Base-by-base conservation (phyloP, 495 filamentous ascomycete genomes). In the Articulospora tetracladia region DNA sequence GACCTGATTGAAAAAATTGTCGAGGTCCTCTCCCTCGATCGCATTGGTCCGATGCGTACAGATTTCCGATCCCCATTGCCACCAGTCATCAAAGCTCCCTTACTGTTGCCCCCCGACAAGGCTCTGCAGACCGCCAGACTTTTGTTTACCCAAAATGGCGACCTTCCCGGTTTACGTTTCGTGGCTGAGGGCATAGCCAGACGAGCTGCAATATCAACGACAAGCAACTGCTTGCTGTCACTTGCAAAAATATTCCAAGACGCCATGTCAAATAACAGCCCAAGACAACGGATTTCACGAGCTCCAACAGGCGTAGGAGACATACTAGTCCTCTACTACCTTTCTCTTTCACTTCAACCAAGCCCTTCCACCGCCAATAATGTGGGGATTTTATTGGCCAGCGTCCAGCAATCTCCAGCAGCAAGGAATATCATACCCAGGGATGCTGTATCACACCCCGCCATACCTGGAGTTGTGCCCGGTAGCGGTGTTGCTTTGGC, bases 361-460 rank as follows among this genome's bases (percentile, higher is more conserved):
- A 98, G 94, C 67, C 94, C 94, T 22, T 98, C 95, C 6, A 99
- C 94, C 0, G 94, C 94, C 13, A 99, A 99, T 67, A 99, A 99
- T 70, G 95, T 99, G 44, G 94, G 94, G 3, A 99, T 99, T 55
- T 77, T 99, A 28, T 83, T 99, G 27, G 95, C 94, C 1, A 91
- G 94, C 50, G 89, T 99, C 19, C 94, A 97, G 62, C 91, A 96
- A 64, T 81, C 85, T 32, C 74, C 82, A 7, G 70, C 82, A n/a
- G 58, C 55, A 30, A 74, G 66, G 65, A 68, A 73, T 8, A 66
- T 22, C 53, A 69, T 12, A 51, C 69, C 11, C 25, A 34, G 64
- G 71, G 30, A 73, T 63, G 48, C 27, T 50, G 48, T 58, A 61
- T 49, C 57, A 34, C 67, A 55, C 6, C 48, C 77, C 80, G 28